phyloP scores from a whole-genome alignment of 257 asterid species.

The Lycium ferocissimum region DNA sequence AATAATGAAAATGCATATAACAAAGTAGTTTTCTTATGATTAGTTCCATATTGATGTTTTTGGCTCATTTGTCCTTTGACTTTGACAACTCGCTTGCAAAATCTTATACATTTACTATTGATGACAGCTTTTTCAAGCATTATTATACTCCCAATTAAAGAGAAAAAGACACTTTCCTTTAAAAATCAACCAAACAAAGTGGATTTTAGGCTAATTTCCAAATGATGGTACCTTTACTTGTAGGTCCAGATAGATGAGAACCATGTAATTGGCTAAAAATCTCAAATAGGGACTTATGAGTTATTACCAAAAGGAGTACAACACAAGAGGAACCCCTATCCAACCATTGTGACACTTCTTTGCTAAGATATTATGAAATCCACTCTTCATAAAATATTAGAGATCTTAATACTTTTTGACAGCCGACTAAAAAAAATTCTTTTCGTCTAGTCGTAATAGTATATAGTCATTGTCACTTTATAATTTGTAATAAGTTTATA shows the following conservation, averaged over 20 bases:
- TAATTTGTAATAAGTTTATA: no score
- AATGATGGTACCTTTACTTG: slow-evolving; percentile 12
- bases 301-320: neutral
- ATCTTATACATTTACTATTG: neutral
- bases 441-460: neutral
- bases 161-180: neutral
- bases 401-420: neutral
- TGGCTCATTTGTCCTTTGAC: slow-evolving; percentile 27
- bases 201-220: slow-evolving; percentile 25
- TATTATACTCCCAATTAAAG: slow-evolving; percentile 4
- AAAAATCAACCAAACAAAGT: slow-evolving; percentile 15
- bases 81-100: neutral
- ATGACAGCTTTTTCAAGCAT: slow-evolving; percentile 24
- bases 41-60: slow-evolving; percentile 18
- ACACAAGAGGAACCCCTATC: neutral
- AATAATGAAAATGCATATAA: neutral
- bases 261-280: neutral
- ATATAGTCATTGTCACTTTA: neutral
- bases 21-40: slow-evolving; percentile 15
- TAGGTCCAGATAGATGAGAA: neutral
- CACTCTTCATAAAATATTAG: neutral
- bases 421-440: neutral
- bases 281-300: neutral
- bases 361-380: neutral
- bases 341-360: neutral